Conservation (phyloP, 495 filamentous ascomycete genomes). For the Penicillium paxilli region DNA sequence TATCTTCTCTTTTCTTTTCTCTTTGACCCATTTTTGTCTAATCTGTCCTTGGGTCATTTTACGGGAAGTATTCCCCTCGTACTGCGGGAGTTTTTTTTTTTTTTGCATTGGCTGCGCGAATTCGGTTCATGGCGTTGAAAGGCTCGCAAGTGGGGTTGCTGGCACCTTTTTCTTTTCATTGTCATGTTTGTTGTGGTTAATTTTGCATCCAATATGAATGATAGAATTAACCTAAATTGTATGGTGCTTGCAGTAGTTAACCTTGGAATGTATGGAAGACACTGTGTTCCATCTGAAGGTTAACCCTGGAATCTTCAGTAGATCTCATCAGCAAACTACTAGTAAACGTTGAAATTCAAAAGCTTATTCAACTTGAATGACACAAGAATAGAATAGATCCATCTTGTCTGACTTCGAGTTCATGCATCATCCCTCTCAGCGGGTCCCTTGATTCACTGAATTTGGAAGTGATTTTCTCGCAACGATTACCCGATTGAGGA, state of each 20-base stretch:
- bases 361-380: no score
- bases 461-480: neutral
- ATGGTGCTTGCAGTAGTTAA: neutral
- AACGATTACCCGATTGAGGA: neutral
- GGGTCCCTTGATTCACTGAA: neutral
- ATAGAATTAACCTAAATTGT: neutral
- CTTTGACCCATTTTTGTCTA: conserved; percentile 9
- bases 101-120: conserved; percentile 23
- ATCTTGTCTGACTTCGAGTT: no score
- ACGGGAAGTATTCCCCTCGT: neutral
- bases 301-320: no score
- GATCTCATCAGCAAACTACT: no score
- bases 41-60: conserved; percentile 6
- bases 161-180: neutral
- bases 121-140: conserved; percentile 22
- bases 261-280: neutral
- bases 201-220: neutral
- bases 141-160: conserved; percentile 2
- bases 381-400: neutral
- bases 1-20: conserved; percentile 12
- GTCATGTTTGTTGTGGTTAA: neutral
- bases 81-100: conserved; percentile 5
- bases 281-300: no score
- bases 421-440: no score
- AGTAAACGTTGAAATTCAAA: no score